Evolutionary conservation across 176 grass and related monocot species (phyloP), one percentile per base, ranked within the genome.

Genomic region (Oryza nivara): DNA sequence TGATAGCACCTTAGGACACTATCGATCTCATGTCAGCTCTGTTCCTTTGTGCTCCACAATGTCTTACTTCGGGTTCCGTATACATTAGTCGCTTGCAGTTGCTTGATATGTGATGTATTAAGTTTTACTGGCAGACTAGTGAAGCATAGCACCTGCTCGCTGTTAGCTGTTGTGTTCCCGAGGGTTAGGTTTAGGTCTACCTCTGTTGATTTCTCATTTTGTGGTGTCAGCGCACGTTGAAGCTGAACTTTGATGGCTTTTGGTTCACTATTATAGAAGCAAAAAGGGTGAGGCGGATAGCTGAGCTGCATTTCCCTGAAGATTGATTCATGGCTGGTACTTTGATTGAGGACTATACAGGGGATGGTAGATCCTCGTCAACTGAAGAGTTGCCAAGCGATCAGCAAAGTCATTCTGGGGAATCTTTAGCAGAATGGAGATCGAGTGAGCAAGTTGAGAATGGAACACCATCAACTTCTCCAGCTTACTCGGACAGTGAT

Each of bases 371-470:
- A 45, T 86, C 81, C 47, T 87, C 89, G 30, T 86, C 89, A 38
- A 85, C 81, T 5, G 88, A 94, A 70, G 83, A 83, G 72, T 82
- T 92, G 81, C 80, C 87, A 35, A 98, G 82, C 67, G 95, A 93
- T 90, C 91, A 93, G 19, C 91, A 83, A 52, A 91, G 87, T 73
- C 76, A 86, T 58, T 93, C 96, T 0, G 91, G 86, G 25, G 93
- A 98, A 47, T 92, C 91, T 72, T 76, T 92, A 65, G 73, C 85
- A 36, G 95, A 97, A 72, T 93, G 95, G 92, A 79, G 96, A 45
- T 95, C 93, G 26, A 90, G 83, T 44, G 93, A 98, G 35, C 96
- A 98, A 77, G 93, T 92, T 46, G 96, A 98, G 82, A 98, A 98
- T 77, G 88, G 91, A 68, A 93, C 88, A 75, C 88, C 96, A 45